Evolutionary conservation across 345 rosid species (phyloP), one percentile per base, ranked within the genome.

Genomic region (Xanthoceras sorbifolium): DNA sequence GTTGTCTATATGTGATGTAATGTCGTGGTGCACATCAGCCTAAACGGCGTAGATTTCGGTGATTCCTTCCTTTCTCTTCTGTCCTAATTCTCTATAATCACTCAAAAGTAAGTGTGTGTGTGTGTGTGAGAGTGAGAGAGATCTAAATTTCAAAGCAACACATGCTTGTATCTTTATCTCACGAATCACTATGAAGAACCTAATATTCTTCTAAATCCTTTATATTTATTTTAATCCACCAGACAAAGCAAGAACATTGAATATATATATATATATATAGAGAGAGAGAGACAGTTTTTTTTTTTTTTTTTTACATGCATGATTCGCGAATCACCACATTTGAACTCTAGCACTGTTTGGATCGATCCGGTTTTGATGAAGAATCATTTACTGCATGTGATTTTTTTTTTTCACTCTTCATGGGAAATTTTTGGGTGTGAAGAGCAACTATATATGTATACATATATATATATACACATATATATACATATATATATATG

Each of bases 11-110:
- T 68, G 20, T 74, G 81, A 81, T 77, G 82, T 67, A 71, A 78
- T 83, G 86, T 80, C 78, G 79, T 52, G 84, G 78, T 25, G 82
- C 91, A 78, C 85, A 64, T 83, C 76, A 86, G 90, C 87, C 91
- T 78, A 90, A 86, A 89, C 91, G 91, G 88, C 92, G 90, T 78
- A 83, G 82, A 89, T 87, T 85, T 80, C 90, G 92, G 91, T 82
- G 92, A 89, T 89, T 89, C 90, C 90, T 85, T 78, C 44, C 84
- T 79, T 84, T 79, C 82, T 83, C 76, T 83, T 87, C 82, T 80
- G 85, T 81, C 84, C 77, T 77, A 57, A 22, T 57, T 69, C 73
- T 68, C 69, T 55, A 31, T 32, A 64, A 48, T 57, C 52, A 73
- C 77, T 78, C 74, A 55, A 29, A 42, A 46, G 31, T n/a, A n/a